Conservation (phyloP, 495 filamentous ascomycete species). For the Podospora conica region DNA sequence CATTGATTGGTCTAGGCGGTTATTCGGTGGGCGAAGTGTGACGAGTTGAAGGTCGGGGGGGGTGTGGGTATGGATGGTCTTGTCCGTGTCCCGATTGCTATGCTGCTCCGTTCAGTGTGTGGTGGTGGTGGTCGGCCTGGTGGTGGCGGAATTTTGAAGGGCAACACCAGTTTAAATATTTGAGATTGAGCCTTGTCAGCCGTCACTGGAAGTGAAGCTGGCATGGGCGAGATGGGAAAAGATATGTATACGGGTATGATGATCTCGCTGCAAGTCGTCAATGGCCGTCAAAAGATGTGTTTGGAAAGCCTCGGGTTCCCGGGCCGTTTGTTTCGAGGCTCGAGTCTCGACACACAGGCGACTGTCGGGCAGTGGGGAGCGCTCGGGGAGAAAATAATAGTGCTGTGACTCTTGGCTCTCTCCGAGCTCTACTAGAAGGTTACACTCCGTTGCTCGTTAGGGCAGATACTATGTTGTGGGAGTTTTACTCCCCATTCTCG, state of each 20-base stretch:
- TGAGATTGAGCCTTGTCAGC: neutral
- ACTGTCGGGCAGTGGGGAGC: neutral
- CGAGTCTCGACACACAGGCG: neutral
- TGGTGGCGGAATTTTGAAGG: neutral
- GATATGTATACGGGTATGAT: neutral
- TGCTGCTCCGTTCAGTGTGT: neutral
- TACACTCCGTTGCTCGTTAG: too few species aligned
- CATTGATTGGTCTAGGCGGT: neutral
- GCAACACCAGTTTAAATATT: neutral
- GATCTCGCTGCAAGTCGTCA: neutral
- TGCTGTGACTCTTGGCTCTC: neutral
- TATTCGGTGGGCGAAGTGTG: neutral
- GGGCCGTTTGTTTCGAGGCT: too few species aligned
- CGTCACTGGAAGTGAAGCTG: neutral
- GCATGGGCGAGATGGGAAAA: neutral
- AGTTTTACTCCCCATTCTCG: too few species aligned
- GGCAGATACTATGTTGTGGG: neutral
- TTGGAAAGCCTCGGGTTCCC: neutral
- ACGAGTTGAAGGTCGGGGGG: neutral
- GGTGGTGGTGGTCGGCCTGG: neutral
- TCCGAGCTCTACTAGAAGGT: neutral
- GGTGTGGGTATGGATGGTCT: neutral
- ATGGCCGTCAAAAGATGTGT: neutral
- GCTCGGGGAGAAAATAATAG: too few species aligned
- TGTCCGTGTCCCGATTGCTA: neutral